Conservation (phyloP, 139 green algal genomes). For the Edaphochlamys debaryana region DNA sequence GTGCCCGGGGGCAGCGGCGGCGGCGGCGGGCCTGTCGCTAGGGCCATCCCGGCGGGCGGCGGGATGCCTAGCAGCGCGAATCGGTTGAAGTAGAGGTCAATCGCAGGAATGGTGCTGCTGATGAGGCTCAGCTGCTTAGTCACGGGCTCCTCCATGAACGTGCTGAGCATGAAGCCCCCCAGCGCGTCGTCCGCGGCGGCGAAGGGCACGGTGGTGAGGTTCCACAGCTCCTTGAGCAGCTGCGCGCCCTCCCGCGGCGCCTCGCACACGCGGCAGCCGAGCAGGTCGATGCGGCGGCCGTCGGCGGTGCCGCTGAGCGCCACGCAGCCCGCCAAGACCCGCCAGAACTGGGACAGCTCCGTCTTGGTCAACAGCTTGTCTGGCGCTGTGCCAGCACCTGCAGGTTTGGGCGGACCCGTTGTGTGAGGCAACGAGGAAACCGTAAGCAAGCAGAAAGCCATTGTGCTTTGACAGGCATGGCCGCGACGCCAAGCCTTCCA, state of each 20-base stretch:
- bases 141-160: constrained; percentile 42
- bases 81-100: constrained; percentile 39
- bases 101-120: constrained; percentile 22
- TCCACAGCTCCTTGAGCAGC: constrained; percentile 58
- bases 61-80: constrained; percentile 11
- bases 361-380: constrained; percentile 43
- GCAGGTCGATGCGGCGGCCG: constrained; percentile 52
- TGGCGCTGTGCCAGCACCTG: constrained; percentile 25
- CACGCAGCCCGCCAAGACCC: constrained; percentile 54
- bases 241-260: constrained; percentile 47
- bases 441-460: too few species aligned
- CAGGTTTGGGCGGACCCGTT: too few species aligned
- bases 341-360: constrained; percentile 62
- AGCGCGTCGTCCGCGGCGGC: constrained; percentile 56
- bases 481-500: too few species aligned
- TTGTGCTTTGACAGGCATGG: too few species aligned
- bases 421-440: too few species aligned
- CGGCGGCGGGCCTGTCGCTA: background rate
- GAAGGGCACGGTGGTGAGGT: constrained; percentile 59
- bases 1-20: constrained; percentile 29
- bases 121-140: constrained; percentile 35
- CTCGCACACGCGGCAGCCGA: constrained; percentile 54
- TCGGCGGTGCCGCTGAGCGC: constrained; percentile 30
- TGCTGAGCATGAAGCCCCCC: constrained; percentile 53
- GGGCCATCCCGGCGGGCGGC: background rate